These are phyloP conservation scores for Solanum bukasovii DNA, from an alignment of 257 asterid species.

Conservation along the genomic window DNA sequence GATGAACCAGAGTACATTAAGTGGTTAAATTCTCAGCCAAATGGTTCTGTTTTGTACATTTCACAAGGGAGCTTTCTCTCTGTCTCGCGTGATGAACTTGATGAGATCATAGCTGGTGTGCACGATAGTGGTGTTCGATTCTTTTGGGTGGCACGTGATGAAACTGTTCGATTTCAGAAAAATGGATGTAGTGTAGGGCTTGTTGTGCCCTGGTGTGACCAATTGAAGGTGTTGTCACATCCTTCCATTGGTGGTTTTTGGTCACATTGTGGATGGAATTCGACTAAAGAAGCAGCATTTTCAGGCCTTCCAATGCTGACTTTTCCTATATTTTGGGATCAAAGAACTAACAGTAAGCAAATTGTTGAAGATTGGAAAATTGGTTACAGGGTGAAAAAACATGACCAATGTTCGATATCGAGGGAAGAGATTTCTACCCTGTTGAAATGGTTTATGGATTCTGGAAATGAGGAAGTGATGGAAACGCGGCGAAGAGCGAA, in stretches of 20 bases:
- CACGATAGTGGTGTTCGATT: conserved; percentile 31
- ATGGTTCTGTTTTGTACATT: conserved; percentile 38
- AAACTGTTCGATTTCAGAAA: background rate
- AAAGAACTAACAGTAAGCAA: conserved; percentile 32
- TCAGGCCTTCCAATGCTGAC: conserved; percentile 47
- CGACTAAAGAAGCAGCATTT: conserved; percentile 36
- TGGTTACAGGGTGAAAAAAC: conserved; percentile 45
- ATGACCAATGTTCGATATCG: conserved; percentile 8
- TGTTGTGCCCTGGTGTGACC: conserved; percentile 62
- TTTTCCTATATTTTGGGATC: conserved; percentile 45
- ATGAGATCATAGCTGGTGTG: conserved; percentile 37
- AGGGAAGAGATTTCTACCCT: background rate
- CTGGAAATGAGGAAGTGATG: background rate
- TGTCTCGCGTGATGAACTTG: conserved; percentile 31
- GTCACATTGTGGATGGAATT: conserved; percentile 80
- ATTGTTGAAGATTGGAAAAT: conserved; percentile 50
- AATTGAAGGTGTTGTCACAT: conserved; percentile 40
- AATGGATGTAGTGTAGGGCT: conserved; percentile 18
- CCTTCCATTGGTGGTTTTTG: conserved; percentile 49
- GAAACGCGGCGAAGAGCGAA: background rate
- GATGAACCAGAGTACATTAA: conserved; percentile 1
- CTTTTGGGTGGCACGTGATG: conserved; percentile 44
- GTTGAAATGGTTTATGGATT: conserved; percentile 15
- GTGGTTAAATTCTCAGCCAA: conserved; percentile 50
- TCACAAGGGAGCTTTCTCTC: conserved; percentile 53